Evolutionary conservation across 805 yeast genomes (phyloP), one percentile per base, ranked within the genome.

Genomic region (Candida germanica): DNA sequence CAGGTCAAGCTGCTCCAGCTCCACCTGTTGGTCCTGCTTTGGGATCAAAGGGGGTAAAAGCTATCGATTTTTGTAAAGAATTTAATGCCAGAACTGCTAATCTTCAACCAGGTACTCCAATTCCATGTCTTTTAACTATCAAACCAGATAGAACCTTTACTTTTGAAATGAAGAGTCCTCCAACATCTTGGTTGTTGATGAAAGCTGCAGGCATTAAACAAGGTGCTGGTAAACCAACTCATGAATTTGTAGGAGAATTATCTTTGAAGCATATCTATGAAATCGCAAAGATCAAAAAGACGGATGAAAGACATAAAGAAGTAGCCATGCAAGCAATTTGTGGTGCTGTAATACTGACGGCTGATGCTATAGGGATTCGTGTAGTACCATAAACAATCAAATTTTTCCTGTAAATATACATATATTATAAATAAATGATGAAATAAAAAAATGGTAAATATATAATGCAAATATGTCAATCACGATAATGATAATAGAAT

Each of bases 21-120:
- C 98, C 98, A 19, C 98, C 98, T 5, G 98, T 93, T 19, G 98
- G 98, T 47, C 98, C 98, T 30, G 98, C 98, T 0, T 71, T 93
- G 33, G 98, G 98, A 48, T 91, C 98, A 41, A 91, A 91, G 61
- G 98, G 98, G 71, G 95, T 93, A 31, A 93, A 93, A 59, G 98
- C 98, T 45, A 93, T 93, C 54, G 98, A 93, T 61, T 93, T 93
- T 54, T 91, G 98, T 67, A 93, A 93, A 62, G 98, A 93, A 58
- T 93, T 93, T 71, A 93, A 93, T 59, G 98, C 98, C 17, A 80
- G 96, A 60, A 88, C 98, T 9, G 95, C 96, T 6, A 80, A 80
- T 47, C 83, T 77, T 55, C 75, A 75, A 35, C 87, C 94, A 11
- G 97, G 95, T 29, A 77, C 78, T 1, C 98, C 98, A 10, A 76